phyloP scores from a whole-genome alignment of 495 filamentous ascomycete species.

The Penicillium soppii region DNA sequence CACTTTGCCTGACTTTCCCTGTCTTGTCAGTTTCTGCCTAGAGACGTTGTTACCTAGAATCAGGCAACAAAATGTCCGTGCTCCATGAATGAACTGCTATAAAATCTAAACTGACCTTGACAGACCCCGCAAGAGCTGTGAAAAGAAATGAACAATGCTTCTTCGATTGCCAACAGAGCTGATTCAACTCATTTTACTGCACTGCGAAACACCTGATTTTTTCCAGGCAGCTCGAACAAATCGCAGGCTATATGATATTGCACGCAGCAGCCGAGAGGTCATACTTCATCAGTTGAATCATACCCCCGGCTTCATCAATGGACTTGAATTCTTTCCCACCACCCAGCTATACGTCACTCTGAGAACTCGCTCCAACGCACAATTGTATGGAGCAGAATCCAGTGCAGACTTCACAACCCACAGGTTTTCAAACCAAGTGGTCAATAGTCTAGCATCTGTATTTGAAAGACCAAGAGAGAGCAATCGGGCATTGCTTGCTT shows the following conservation, averaged over 20 bases:
- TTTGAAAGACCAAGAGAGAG: constrained; percentile 8
- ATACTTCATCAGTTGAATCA: constrained; percentile 33
- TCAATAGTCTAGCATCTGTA: constrained; percentile 34
- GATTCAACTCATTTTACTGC: constrained; percentile 37
- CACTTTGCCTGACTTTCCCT: no score
- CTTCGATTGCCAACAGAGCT: constrained; percentile 40
- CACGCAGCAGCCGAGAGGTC: constrained; percentile 62
- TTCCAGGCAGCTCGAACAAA: constrained; percentile 35
- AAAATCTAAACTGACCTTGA: not conserved
- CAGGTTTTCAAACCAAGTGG: constrained; percentile 14
- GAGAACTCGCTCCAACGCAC: constrained; percentile 14
- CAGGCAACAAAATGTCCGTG: constrained; percentile 1
- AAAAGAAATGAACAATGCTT: constrained; percentile 20
- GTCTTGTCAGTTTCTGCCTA: not conserved
- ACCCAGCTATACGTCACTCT: constrained; percentile 31
- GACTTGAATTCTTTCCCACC: constrained; percentile 15
- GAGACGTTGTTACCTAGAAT: not conserved
- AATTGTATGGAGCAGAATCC: constrained; percentile 36
- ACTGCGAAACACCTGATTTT: constrained; percentile 32
- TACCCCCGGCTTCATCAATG: constrained; percentile 27
- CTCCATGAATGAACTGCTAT: not conserved
- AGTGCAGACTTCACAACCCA: constrained; percentile 25
- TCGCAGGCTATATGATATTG: constrained; percentile 72
- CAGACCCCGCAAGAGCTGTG: not conserved
- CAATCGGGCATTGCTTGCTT: constrained; percentile 21